Conservation (phyloP, 1,284 basidiomycete genomes). For the Irpex sp. region DNA sequence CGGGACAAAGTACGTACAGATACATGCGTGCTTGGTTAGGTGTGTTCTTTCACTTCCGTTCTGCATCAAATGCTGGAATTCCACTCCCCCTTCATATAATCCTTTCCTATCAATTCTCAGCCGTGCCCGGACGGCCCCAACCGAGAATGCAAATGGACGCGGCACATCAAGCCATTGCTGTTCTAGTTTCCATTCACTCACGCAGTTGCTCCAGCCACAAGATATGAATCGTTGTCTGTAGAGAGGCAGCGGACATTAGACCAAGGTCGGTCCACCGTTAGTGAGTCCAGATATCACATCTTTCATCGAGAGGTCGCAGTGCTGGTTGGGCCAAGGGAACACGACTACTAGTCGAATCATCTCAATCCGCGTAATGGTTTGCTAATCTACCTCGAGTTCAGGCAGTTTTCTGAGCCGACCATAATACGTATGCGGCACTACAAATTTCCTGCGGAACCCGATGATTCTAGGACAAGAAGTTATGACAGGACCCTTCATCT, state of each 20-base stretch:
- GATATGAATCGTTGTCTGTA: not conserved
- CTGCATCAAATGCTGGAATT: not conserved
- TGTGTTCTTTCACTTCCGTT: not conserved
- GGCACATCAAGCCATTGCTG: not conserved
- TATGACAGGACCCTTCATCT: not conserved
- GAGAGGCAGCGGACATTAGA: not conserved
- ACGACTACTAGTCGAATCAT: not conserved
- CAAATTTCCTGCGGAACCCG: not conserved
- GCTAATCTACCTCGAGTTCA: not conserved
- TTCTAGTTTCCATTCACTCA: not conserved
- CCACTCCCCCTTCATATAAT: not conserved
- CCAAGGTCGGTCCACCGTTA: not conserved
- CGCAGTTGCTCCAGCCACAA: not conserved
- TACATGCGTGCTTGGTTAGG: not conserved
- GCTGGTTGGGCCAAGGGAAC: no score
- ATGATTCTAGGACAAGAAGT: not conserved
- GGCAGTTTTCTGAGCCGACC: not conserved
- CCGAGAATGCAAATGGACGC: not conserved
- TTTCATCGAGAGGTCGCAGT: not conserved
- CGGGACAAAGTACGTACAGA: not conserved
- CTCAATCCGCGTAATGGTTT: not conserved
- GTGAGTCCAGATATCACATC: not conserved
- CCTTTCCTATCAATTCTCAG: not conserved
- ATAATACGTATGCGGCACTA: not conserved
- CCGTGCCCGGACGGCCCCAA: not conserved